Conservation (phyloP, 2,329 filamentous ascomycete species). For the Fusarium abutilonis region DNA sequence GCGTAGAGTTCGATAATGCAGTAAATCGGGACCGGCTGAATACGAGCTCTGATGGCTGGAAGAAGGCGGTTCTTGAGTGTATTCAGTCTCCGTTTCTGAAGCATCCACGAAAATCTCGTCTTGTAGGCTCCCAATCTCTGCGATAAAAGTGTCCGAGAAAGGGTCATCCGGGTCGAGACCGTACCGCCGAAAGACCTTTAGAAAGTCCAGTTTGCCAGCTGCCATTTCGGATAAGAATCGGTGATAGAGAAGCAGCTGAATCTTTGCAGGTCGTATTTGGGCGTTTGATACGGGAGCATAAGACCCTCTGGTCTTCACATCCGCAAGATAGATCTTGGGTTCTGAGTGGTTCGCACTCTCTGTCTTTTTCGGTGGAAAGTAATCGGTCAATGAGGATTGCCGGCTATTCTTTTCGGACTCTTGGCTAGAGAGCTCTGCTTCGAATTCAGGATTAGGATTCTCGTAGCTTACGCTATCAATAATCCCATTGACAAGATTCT, state of each 20-base stretch:
- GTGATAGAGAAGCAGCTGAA: conserved; percentile 92
- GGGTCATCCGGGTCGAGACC: conserved; percentile 68
- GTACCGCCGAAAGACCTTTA: conserved; percentile 76
- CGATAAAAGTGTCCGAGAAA: conserved; percentile 84
- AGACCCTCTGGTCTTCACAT: conserved; percentile 84
- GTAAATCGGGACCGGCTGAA: conserved; percentile 47
- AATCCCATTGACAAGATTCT: conserved; percentile 84
- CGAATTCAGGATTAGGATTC: conserved; percentile 77
- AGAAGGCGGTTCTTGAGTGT: conserved; percentile 13
- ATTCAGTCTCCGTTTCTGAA: conserved; percentile 48
- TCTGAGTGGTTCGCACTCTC: neutral
- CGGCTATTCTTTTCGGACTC: conserved; percentile 43
- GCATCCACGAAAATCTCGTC: conserved; percentile 69
- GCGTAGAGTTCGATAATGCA: conserved; percentile 61
- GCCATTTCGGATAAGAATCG: conserved; percentile 82
- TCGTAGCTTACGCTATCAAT: conserved; percentile 86
- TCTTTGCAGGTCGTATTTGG: conserved; percentile 78
- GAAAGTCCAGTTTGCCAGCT: conserved; percentile 74
- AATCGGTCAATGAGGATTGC: conserved; percentile 55
- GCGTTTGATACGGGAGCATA: conserved; percentile 71
- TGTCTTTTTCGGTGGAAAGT: conserved; percentile 47
- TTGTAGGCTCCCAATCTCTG: conserved; percentile 75
- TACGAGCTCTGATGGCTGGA: conserved; percentile 35
- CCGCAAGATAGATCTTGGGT: conserved; percentile 74
- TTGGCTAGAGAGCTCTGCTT: conserved; percentile 63